Evolutionary conservation across 495 filamentous ascomycete species (phyloP).

Genomic region (Jackrogersella minutella): DNA sequence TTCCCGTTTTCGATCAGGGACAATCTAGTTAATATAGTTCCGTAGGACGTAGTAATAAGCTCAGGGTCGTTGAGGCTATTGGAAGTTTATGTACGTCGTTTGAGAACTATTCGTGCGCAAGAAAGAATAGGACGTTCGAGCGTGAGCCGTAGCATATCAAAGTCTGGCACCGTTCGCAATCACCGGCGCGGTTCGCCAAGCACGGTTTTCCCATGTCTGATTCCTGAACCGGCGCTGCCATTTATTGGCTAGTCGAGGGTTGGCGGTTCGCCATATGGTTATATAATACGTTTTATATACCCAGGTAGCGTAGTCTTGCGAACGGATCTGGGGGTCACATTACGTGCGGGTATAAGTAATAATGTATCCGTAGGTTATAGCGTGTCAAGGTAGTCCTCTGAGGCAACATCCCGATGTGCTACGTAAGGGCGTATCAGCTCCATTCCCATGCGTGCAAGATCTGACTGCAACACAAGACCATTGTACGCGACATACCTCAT

Average conservation of each 20-base stretch:
- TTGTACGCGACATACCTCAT: slow-evolving; percentile 7
- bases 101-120: slow-evolving; percentile 24
- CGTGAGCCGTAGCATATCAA: slow-evolving; percentile 25
- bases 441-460: slow-evolving; percentile 33
- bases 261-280: slow-evolving; percentile 25
- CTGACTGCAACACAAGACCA: slow-evolving; percentile 32
- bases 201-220: slow-evolving; percentile 29
- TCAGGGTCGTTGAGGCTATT: slow-evolving; percentile 16
- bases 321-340: slow-evolving; percentile 39
- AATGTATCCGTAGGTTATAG: slow-evolving; percentile 22
- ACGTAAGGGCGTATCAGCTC: slow-evolving; percentile 27
- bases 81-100: slow-evolving; percentile 11
- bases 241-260: slow-evolving; percentile 28
- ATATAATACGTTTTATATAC: slow-evolving; percentile 19
- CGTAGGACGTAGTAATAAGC: slow-evolving; percentile 24
- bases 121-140: slow-evolving; percentile 32
- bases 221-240: slow-evolving; percentile 26
- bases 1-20: slow-evolving; percentile 37
- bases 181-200: slow-evolving; percentile 35
- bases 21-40: slow-evolving; percentile 21
- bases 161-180: slow-evolving; percentile 32
- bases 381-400: slow-evolving; percentile 5
- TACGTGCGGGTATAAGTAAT: slow-evolving; percentile 24
- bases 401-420: slow-evolving; percentile 36
- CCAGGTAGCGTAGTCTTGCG: slow-evolving; percentile 26